Evolutionary conservation across 179 eudicot species (phyloP).

Genomic region (Patellifolia procumbens): DNA sequence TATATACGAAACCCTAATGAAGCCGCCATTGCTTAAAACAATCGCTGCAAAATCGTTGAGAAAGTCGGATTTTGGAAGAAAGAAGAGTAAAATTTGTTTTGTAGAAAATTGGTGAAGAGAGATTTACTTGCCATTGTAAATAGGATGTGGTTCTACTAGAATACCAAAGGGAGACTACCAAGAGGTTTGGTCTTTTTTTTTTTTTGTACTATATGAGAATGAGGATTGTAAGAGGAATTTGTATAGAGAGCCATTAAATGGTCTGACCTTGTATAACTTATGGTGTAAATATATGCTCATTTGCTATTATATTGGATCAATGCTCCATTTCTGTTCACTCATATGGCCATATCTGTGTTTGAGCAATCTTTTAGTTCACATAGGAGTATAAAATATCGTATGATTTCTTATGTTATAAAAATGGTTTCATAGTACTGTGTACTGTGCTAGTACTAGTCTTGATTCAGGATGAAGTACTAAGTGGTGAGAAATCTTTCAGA

Average conservation of each 20-base stretch:
- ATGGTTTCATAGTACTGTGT: no score
- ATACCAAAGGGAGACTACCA: constrained; percentile 10
- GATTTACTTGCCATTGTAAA: constrained; percentile 28
- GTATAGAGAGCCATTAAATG: constrained; percentile 34
- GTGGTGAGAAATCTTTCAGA: no score
- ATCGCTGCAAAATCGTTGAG: constrained; percentile 4
- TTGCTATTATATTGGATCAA: constrained; percentile 8
- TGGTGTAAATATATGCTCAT: constrained; percentile 31
- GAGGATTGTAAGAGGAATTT: constrained; percentile 33
- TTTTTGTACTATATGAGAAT: constrained; percentile 29
- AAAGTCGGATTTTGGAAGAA: constrained; percentile 27
- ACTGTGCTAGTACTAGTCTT: no score
- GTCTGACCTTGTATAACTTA: constrained; percentile 38
- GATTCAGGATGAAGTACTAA: no score
- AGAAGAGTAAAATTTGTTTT: constrained; percentile 8
- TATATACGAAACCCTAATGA: constrained; percentile 22
- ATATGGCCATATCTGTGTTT: background rate
- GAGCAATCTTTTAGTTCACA: background rate
- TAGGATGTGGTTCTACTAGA: constrained; percentile 32
- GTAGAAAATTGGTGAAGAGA: constrained; percentile 30
- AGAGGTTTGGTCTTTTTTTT: constrained; percentile 18
- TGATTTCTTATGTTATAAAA: no score
- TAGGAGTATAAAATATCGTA: no score
- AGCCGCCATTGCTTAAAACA: constrained; percentile 29
- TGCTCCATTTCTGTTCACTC: background rate